Evolutionary conservation across 106 monocot species (phyloP), one percentile per base, ranked within the genome.

Genomic region (Acanthochlamys bracteata): DNA sequence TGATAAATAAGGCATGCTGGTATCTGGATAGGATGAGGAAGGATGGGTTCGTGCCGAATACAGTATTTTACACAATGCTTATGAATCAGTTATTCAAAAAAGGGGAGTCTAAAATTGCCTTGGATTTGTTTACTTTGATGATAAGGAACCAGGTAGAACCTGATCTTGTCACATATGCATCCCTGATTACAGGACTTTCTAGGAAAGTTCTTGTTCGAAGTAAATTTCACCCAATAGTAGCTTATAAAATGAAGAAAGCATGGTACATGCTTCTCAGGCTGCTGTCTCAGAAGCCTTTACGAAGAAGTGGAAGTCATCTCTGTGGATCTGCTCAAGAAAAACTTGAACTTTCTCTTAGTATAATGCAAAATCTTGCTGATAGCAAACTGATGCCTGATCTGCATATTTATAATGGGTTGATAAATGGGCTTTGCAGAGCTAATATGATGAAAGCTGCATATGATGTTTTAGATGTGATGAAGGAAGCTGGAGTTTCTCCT

Each of bases 351-450:
- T 74, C 70, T 27, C 43, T 66, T 11, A 55, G 11, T 20, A 57
- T 66, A 43, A 59, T 70, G 42, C 60, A 68, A 51, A 68, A 80
- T 60, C 71, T 80, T 45, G 25, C 59, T 19, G 51, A 67, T 43
- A 72, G 20, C 46, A 71, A 67, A 7, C 45, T 80, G 64, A 11
- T 72, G 63, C 80, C 75, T 26, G 80, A 75, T 60, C 54, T 76
- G 51, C 72, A 76, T 68, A 46, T 81, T n/a, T 76, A 76, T 55
- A 76, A 76, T 75, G 72, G 71, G 11, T 64, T 76, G 71, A 62
- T 81, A 22, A 72, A 75, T 63, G 75, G 76, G 53, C 60, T 81
- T 64, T 76, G 75, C 68, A 58, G 63, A 73, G 64, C 57, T 68
- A 59, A 76, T 6, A 76, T 59, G 72, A 76, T 72, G 26, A 17